Conservation (phyloP, 345 rosid species). For the Acer negundo region DNA sequence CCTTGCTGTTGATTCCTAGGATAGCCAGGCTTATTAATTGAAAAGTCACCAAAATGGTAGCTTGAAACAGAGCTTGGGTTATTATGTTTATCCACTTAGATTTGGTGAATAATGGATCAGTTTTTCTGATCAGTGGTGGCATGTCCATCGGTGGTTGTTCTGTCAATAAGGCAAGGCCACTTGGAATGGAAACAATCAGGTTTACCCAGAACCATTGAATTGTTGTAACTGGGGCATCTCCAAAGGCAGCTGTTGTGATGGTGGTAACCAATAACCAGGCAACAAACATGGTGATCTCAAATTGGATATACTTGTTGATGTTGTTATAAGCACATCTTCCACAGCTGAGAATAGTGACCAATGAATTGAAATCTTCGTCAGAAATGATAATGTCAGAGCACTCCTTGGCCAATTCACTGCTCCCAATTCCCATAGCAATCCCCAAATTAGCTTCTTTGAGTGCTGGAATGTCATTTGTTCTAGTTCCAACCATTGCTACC, state of each 20-base stretch:
- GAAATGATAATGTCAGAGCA: constrained; percentile 6
- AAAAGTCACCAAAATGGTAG: neutral
- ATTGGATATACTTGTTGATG: constrained; percentile 12
- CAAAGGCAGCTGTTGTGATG: neutral
- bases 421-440: constrained; percentile 1
- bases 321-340: constrained; percentile 16
- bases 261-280: neutral
- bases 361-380: neutral
- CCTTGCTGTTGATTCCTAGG: neutral
- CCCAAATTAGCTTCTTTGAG: constrained; percentile 19
- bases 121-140: neutral
- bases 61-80: neutral
- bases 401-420: neutral
- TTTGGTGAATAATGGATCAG: constrained; percentile 3
- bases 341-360: neutral
- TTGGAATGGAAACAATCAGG: neutral
- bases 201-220: constrained; percentile 12
- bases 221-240: neutral
- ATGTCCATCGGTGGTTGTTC: constrained; percentile 1
- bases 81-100: constrained; percentile 16
- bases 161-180: constrained; percentile 9
- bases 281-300: constrained; percentile 10
- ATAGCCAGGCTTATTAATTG: neutral
- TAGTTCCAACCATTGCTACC: constrained; percentile 15
- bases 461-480: constrained; percentile 14